A percentile compares a stretch with the other conserved stretches of the same genome.
These are phyloP conservation scores for Houttuynia cordata DNA, from an alignment of 164 flowering plant species.

Conservation along the genomic window DNA sequence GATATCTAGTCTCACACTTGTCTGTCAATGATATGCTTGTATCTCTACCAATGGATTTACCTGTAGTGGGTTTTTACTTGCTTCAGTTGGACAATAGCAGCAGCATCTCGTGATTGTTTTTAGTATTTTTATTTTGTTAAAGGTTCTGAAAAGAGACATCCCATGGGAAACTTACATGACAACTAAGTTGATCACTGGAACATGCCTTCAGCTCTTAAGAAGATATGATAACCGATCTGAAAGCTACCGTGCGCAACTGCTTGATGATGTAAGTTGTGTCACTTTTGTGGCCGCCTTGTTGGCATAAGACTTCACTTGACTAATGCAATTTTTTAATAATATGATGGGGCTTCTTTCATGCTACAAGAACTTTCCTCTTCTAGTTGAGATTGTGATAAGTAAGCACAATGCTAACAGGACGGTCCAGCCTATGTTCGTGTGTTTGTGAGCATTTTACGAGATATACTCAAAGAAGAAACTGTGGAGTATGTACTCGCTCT, in stretches of 20 bases:
- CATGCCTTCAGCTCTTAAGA: slow-evolving; percentile 82
- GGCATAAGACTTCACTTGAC: background rate
- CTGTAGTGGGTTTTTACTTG: background rate
- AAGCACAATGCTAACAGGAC: slow-evolving; percentile 45
- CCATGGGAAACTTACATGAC: slow-evolving; percentile 99
- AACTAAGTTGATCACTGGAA: slow-evolving; percentile 85
- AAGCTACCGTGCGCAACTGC: slow-evolving; percentile 60
- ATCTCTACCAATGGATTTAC: background rate
- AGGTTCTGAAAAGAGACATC: slow-evolving; percentile 93
- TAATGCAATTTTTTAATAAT: background rate
- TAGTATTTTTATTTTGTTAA: background rate
- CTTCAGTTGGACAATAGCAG: too few species aligned
- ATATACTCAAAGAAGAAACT: slow-evolving; percentile 82
- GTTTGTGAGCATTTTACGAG: slow-evolving; percentile 75
- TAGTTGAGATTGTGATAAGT: background rate
- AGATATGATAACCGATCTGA: slow-evolving; percentile 85
- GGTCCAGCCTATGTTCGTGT: slow-evolving; percentile 85
- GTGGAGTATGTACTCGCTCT: slow-evolving; percentile 92
- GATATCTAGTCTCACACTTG: too few species aligned
- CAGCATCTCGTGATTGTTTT: background rate
- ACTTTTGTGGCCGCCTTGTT: background rate
- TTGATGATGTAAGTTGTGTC: slow-evolving; percentile 67
- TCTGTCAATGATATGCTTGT: background rate
- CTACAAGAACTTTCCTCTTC: background rate
- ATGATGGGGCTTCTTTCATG: background rate